Conservation (phyloP, 345 rosid genomes). For the Zanthoxylum bungeanum region DNA sequence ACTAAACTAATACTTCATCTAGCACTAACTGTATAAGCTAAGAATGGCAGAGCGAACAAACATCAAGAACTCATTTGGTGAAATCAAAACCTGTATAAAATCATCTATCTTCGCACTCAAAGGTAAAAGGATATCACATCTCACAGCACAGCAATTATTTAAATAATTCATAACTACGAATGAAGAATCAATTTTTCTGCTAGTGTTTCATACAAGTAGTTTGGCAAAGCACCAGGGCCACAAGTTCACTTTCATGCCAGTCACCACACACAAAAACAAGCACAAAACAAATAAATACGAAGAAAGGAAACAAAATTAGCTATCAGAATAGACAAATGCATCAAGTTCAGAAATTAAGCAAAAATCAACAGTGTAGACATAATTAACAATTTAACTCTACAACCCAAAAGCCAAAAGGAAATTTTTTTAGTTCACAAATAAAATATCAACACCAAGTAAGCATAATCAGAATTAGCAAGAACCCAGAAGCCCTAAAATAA, state of each 20-base stretch:
- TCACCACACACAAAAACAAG: no score
- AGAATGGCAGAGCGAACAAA: background rate
- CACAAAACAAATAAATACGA: background rate
- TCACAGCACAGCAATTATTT: background rate
- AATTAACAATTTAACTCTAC: no score
- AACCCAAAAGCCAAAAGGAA: background rate
- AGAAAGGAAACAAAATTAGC: background rate
- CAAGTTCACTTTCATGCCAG: background rate
- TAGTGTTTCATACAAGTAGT: background rate
- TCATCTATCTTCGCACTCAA: no score
- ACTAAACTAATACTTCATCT: background rate
- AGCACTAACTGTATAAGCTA: background rate
- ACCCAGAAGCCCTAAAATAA: background rate
- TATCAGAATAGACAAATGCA: no score
- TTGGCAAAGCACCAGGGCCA: background rate
- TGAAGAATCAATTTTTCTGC: background rate
- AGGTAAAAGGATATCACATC: background rate
- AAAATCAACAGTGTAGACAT: no score
- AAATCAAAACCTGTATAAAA: no score
- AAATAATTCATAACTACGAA: background rate
- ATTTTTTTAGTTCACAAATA: background rate
- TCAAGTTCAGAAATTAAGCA: no score
- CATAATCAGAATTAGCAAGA: background rate
- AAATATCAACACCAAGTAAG: background rate
- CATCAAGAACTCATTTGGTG: background rate